A percentile compares a stretch with the other conserved stretches of the same genome.
These are phyloP conservation scores for Mortierella sp. DNA, from an alignment of 371 early-diverging fungal species.

Conservation along the genomic window DNA sequence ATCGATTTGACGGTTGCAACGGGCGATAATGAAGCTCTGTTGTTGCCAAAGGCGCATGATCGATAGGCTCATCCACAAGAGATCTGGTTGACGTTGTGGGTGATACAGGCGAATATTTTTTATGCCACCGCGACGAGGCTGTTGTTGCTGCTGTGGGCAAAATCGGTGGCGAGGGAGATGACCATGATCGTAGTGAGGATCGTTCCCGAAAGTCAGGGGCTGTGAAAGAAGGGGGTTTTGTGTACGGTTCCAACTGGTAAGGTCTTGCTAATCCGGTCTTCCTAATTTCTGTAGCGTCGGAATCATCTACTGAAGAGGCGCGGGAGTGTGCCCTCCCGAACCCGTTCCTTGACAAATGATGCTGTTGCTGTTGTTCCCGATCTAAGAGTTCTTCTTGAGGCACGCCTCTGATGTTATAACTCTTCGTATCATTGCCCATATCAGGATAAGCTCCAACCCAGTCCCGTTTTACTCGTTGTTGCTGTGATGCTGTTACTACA, in stretches of 20 bases:
- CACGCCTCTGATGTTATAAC: constrained; percentile 28
- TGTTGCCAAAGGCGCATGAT: neutral
- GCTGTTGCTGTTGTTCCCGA: constrained; percentile 18
- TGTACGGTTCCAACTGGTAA: constrained; percentile 45
- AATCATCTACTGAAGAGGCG: neutral
- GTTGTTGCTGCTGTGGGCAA: neutral
- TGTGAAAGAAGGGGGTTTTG: constrained; percentile 23
- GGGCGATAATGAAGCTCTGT: neutral
- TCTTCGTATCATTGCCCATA: neutral
- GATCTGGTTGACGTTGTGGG: neutral
- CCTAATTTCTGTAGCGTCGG: neutral
- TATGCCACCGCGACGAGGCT: neutral
- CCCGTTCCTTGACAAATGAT: neutral
- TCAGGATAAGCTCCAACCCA: constrained; percentile 52
- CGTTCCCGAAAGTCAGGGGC: constrained; percentile 27
- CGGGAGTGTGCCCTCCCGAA: neutral
- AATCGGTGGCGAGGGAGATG: constrained; percentile 10
- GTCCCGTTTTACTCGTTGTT: constrained; percentile 21
- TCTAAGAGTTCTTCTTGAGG: constrained; percentile 10
- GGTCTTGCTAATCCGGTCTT: constrained; percentile 13
- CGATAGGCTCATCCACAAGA: neutral
- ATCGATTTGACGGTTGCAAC: constrained; percentile 12
- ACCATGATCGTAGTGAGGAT: constrained; percentile 8
- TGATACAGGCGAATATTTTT: neutral
- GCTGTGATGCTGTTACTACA: constrained; percentile 6